Evolutionary conservation across 208 protist genomes (phyloP).

Genomic region (Trypanosoma boissoni): DNA sequence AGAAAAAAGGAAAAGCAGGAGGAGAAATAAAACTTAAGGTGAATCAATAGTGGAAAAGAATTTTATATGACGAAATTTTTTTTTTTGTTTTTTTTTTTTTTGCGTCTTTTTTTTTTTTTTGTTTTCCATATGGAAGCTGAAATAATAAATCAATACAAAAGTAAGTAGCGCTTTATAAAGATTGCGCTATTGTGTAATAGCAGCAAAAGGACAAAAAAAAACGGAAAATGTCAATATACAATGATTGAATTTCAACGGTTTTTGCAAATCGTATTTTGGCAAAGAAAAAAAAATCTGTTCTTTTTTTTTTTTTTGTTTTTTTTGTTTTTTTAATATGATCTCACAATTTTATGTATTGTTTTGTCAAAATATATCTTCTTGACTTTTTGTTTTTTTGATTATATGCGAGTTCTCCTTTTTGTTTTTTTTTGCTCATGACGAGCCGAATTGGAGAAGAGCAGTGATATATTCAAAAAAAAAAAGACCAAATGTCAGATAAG

Average conservation of each 20-base stretch:
- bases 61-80: background rate
- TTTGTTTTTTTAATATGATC: background rate
- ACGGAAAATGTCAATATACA: background rate
- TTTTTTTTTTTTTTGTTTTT: background rate
- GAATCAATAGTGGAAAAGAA: background rate
- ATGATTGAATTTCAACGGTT: background rate
- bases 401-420: background rate
- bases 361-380: constrained; percentile 5
- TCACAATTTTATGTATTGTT: background rate
- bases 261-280: background rate
- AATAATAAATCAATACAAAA: too few species aligned
- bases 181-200: too few species aligned
- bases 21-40: background rate
- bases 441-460: too few species aligned
- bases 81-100: constrained; percentile 7
- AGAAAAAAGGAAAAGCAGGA: background rate
- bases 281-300: background rate
- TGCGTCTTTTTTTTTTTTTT: background rate
- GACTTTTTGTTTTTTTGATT: background rate
- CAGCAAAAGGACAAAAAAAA: background rate
- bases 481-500: background rate
- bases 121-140: too few species aligned
- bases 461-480: background rate
- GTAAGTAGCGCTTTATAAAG: too few species aligned
- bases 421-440: background rate